These are phyloP conservation scores for Penicillium lagena DNA, from an alignment of 495 filamentous ascomycete species.

Conservation along the genomic window DNA sequence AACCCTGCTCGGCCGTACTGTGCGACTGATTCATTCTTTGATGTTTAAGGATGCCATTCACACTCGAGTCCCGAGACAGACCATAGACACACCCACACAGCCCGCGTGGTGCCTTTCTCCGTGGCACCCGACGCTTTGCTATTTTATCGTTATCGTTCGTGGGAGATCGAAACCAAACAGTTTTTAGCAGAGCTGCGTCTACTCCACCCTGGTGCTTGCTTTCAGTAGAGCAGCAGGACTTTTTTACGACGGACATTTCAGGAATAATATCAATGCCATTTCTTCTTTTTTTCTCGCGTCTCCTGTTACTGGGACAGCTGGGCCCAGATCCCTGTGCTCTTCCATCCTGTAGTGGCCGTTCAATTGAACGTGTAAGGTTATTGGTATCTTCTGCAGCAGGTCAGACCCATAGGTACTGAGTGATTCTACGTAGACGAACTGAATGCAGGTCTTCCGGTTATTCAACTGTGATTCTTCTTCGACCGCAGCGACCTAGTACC, in stretches of 20 bases:
- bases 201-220: constrained; percentile 47
- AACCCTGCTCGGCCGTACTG: not conserved
- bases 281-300: too few species aligned
- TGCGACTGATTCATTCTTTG: not conserved
- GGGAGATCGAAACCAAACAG: constrained; percentile 49
- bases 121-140: constrained; percentile 35
- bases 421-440: too few species aligned
- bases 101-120: constrained; percentile 33
- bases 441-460: too few species aligned
- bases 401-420: too few species aligned
- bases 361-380: too few species aligned
- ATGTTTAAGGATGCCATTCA: constrained; percentile 1
- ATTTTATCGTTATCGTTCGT: constrained; percentile 46
- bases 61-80: not conserved
- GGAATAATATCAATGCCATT: too few species aligned
- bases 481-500: too few species aligned
- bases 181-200: constrained; percentile 52
- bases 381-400: too few species aligned
- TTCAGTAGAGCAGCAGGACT: constrained; percentile 42
- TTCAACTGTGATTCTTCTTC: too few species aligned
- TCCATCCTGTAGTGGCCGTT: too few species aligned
- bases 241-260: constrained; percentile 45
- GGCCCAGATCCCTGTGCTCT: too few species aligned
- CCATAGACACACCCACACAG: constrained; percentile 30
- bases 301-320: too few species aligned